Percentiles rank a stretch among this genome's conserved stretches.
These are phyloP conservation scores for Xylaria sp. DNA, from an alignment of 2,329 filamentous ascomycete species.

Conservation along the genomic window DNA sequence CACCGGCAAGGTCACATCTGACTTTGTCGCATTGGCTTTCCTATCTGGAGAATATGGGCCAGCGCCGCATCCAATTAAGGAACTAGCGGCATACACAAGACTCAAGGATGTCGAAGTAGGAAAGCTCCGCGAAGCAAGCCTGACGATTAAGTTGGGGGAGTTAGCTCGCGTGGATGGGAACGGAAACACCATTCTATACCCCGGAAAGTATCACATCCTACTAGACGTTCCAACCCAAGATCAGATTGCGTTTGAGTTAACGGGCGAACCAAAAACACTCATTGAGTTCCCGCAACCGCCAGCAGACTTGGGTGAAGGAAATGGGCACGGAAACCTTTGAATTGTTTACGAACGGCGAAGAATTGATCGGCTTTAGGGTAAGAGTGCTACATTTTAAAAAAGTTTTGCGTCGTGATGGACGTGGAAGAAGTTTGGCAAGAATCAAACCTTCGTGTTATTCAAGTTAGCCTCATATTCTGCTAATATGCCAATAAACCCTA, in stretches of 20 bases:
- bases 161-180: constrained; percentile 56
- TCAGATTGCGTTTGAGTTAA: constrained; percentile 53
- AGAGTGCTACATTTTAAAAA: not conserved
- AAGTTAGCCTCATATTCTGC: not conserved
- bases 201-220: constrained; percentile 55
- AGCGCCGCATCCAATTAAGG: constrained; percentile 57
- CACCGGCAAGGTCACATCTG: constrained; percentile 53
- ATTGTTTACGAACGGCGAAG: not conserved
- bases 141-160: constrained; percentile 56
- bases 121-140: constrained; percentile 40
- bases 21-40: constrained; percentile 59
- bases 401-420: not conserved
- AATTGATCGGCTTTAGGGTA: not conserved
- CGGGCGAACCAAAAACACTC: constrained; percentile 51
- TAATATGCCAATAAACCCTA: not conserved
- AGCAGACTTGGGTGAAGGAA: constrained; percentile 41
- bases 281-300: constrained; percentile 49
- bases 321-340: constrained; percentile 41
- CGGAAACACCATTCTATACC: constrained; percentile 59
- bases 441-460: not conserved
- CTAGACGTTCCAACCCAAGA: constrained; percentile 53
- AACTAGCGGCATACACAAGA: constrained; percentile 56
- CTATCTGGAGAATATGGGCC: constrained; percentile 53
- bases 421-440: not conserved
- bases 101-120: constrained; percentile 46